Evolutionary conservation across 2,329 filamentous ascomycete genomes (phyloP).

Genomic region (Fusarium citri): DNA sequence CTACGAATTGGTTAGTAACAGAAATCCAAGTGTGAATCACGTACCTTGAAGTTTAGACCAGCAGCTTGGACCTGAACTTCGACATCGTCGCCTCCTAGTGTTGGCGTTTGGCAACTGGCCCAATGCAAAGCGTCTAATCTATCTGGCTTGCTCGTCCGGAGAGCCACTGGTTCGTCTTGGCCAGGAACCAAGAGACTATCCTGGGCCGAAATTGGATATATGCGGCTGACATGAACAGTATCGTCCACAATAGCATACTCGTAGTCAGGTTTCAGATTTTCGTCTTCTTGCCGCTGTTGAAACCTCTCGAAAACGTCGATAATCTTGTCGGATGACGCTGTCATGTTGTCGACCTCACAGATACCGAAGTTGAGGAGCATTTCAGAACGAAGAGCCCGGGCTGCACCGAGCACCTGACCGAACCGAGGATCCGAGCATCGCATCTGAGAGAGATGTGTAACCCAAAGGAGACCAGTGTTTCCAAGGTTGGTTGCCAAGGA

Average conservation of each 20-base stretch:
- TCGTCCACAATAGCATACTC: neutral
- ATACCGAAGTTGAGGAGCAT: neutral
- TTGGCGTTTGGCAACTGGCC: neutral
- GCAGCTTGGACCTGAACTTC: neutral
- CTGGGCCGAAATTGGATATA: neutral
- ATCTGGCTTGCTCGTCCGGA: conserved; percentile 3
- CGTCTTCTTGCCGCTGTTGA: neutral
- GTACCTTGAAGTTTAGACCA: conserved; percentile 2
- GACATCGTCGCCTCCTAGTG: neutral
- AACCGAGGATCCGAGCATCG: neutral
- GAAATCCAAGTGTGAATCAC: rapidly evolving
- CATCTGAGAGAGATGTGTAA: neutral
- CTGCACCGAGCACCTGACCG: neutral
- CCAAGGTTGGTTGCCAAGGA: neutral
- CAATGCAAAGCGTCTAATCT: conserved; percentile 5
- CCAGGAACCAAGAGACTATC: neutral
- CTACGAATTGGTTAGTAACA: neutral
- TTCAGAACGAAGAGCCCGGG: neutral
- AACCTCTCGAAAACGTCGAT: conserved; percentile 1
- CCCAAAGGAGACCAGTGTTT: neutral
- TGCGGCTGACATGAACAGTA: neutral
- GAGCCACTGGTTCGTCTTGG: neutral
- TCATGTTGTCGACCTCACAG: neutral
- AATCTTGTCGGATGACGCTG: neutral
- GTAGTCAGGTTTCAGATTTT: neutral